Base-by-base conservation (phyloP, 2,329 filamentous ascomycete species). In the Hypoxylon sp. region DNA sequence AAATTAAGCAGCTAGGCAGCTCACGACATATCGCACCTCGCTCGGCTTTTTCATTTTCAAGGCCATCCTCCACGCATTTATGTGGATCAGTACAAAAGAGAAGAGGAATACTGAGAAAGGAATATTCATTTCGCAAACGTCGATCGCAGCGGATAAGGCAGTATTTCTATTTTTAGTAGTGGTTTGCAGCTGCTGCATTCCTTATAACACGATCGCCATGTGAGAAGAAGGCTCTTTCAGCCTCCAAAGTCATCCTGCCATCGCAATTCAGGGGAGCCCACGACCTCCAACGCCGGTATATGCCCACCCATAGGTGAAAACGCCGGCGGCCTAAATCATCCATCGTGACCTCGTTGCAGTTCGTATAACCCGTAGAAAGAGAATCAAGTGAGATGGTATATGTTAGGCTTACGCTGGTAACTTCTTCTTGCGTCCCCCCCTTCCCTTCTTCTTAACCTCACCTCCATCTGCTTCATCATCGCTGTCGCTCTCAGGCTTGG, bases 401-500 rank as follows among this genome's bases (percentile, higher is more conserved):
- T 63, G 8, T 70, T 65, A 66, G 64, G 64, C 58, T 73, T 76
- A 77, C 67, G 75, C 71, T 64, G 71, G 65, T 48, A 74, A 76
- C 77, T 85, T 87, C 81, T 84, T 87, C 75, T 83, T 85, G 24
- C 81, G 79, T 12, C 81, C 82, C 36, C 78, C 81, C 58, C 77
- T 78, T 53, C 78, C 80, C 72, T 79, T 81, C 73, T 82, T 84
- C 77, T 84, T 84, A 8, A 80, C 78, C 70, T 72, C 77, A 64
- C 83, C 84, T 8, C 75, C 75, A 20, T 81, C 80, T 28, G 75
- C 74, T 38, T 84, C 83, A n/a, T 84, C 83, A 32, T 85, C 83
- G 61, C 80, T 85, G 30, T 84, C 84, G 67, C 80, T 85, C 70
- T 87, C 85, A 1, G 77, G 78, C 74, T 86, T 85, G 42, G 71